phyloP scores from a whole-genome alignment of 768 basidiomycete genomes.

The Leccinellum luteum region DNA sequence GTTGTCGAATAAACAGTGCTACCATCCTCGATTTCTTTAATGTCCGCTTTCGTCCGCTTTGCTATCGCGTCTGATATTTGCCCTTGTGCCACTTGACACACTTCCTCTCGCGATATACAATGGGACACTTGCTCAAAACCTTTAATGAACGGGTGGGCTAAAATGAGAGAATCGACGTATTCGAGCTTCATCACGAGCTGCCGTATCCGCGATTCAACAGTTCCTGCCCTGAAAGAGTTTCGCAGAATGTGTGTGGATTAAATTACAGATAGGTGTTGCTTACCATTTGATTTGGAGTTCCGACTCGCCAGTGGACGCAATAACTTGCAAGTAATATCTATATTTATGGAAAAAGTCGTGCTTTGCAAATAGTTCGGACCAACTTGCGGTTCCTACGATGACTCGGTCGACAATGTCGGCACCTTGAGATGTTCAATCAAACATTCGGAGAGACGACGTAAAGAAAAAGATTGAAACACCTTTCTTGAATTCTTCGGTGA shows the following conservation, averaged over 20 bases:
- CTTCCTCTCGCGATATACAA: constrained; percentile 85
- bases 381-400: constrained; percentile 74
- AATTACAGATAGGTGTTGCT: constrained; percentile 18
- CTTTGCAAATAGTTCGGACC: constrained; percentile 93
- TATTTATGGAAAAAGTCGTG: constrained; percentile 98
- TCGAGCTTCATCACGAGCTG: constrained; percentile 98
- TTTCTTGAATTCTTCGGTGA: constrained; percentile 93
- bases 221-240: constrained; percentile 65
- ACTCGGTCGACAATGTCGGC: constrained; percentile 93
- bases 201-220: constrained; percentile 95
- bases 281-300: constrained; percentile 95
- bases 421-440: constrained; percentile 46
- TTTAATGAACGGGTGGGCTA: constrained; percentile 94
- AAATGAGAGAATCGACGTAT: constrained; percentile 85
- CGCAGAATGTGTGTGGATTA: constrained; percentile 11
- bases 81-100: constrained; percentile 84
- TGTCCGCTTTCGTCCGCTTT: constrained; percentile 75
- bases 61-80: constrained; percentile 72
- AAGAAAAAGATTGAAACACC: constrained; percentile 41
- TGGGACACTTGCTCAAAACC: constrained; percentile 87
- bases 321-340: constrained; percentile 93
- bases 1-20: constrained; percentile 92
- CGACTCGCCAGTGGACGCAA: constrained; percentile 80
- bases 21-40: constrained; percentile 70
- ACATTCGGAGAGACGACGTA: not conserved